A percentile compares a stretch with the other conserved stretches of the same genome.
Conservation (phyloP, 1,284 basidiomycete genomes). For the Sanguinoderma infundibulare region DNA sequence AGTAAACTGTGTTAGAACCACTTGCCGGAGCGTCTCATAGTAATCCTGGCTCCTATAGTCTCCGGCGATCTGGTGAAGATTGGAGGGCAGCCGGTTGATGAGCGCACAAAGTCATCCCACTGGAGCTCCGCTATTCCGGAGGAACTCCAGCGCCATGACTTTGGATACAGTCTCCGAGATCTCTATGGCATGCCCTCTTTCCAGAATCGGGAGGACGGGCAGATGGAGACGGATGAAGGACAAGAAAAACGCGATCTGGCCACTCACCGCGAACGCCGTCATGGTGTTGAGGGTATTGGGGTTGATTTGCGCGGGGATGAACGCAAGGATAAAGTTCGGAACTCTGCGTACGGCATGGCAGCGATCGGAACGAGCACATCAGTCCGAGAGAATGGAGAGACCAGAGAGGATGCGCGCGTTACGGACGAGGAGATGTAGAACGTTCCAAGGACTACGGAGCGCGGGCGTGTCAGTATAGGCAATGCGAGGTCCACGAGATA, state of each 20-base stretch:
- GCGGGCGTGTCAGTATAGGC: slow-evolving; percentile 8
- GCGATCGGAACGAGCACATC: slow-evolving; percentile 7
- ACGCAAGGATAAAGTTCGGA: slow-evolving; percentile 90
- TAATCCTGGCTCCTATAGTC: too few relatives aligned
- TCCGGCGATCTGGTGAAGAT: neutral
- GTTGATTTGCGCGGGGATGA: slow-evolving; percentile 86
- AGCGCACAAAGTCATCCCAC: neutral
- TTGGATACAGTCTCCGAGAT: neutral
- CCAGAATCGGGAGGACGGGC: slow-evolving; percentile 10
- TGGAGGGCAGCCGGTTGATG: neutral
- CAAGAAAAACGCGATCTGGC: slow-evolving; percentile 4
- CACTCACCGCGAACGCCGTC: slow-evolving; percentile 82
- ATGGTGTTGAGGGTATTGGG: slow-evolving; percentile 86
- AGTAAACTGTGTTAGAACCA: too few relatives aligned
- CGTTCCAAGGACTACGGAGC: slow-evolving; percentile 70
- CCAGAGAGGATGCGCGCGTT: slow-evolving; percentile 21
- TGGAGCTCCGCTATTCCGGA: neutral
- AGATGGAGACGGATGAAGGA: slow-evolving; percentile 9
- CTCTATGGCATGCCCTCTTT: neutral
- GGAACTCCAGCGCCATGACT: neutral
- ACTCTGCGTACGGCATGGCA: slow-evolving; percentile 50
- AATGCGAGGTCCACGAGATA: neutral
- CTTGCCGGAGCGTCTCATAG: too few relatives aligned
- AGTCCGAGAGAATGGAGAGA: slow-evolving; percentile 12
- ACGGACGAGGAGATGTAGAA: slow-evolving; percentile 93